Evolutionary conservation across 2,329 filamentous ascomycete species (phyloP), one percentile per base, ranked within the genome.

Genomic region (Pseudocercospora musae): DNA sequence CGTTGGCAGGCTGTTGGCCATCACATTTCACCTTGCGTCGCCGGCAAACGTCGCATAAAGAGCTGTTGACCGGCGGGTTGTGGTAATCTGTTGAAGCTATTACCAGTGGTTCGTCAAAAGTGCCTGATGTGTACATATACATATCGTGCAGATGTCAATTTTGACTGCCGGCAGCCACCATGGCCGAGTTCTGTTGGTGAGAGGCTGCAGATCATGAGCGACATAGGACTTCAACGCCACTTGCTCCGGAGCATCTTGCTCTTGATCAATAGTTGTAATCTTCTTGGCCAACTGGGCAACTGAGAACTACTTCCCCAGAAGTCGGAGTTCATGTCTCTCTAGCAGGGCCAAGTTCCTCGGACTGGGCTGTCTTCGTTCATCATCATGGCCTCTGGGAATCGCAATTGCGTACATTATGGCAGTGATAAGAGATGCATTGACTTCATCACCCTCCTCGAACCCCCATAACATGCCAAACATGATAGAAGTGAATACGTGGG

Each of bases 11-110:
- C 42, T 62, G 56, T 8, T 18, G 33, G 3, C 60, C 57, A 11
- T 29, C 40, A 40, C 60, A 62, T 25, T 59, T 62, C 13, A 62
- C 48, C 42, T 62, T 62, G 4, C 42, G 21, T 9, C 60, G 33
- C 18, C 58, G 58, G 60, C 60, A 62, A 4, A 50, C 50, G 27
- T 62, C 60, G 48, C 60, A 62, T 15, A 57, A 50, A 9, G 48
- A 59, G 25, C 49, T 53, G n/a, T 10, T 53, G 21, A 25, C 21
- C 4, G 18, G 18, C 4, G 44, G 13, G 13, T 20, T 48, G 44
- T 23, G 11, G 8, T 20, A 9, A 9, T 48, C 4, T 13, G 15
- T 15, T 15, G 20, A 48, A 48, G 18, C 21, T 20, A 7, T 48
- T 15, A 5, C 23, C 11, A 20, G 44, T 48, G 9, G 9, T 20